phyloP scores from a whole-genome alignment of 306 rosid genomes.

The Quercus berberidifolia region DNA sequence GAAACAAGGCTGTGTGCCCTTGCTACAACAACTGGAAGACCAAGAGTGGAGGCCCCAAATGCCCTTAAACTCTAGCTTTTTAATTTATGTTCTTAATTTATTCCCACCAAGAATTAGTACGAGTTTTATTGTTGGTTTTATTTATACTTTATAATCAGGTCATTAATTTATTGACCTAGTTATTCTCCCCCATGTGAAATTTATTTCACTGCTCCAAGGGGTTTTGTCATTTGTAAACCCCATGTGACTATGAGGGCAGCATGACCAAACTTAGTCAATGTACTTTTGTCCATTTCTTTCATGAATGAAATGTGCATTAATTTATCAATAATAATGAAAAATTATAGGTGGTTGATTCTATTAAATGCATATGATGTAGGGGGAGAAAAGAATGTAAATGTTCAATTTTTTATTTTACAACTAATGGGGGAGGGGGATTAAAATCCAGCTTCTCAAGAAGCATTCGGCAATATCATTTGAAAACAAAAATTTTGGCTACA shows the following conservation, averaged over 20 bases:
- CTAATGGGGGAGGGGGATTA: too few species aligned
- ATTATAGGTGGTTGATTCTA: background rate
- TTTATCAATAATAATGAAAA: background rate
- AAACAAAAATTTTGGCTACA: too few species aligned
- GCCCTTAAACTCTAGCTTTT: conserved; percentile 32
- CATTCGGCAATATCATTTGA: too few species aligned
- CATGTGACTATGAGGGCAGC: background rate
- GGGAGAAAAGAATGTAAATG: too few species aligned
- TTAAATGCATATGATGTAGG: background rate
- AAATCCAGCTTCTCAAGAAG: too few species aligned
- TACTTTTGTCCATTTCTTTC: background rate
- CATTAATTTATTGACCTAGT: background rate
- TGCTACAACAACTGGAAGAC: conserved; percentile 73
- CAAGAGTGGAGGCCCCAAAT: conserved; percentile 60
- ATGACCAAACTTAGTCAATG: background rate
- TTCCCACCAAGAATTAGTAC: conserved; percentile 9
- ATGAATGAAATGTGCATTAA: background rate
- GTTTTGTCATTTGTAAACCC: background rate
- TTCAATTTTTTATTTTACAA: too few species aligned
- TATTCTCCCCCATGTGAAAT: background rate
- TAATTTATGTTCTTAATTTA: background rate
- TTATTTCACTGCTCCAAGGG: background rate
- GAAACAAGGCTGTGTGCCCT: conserved; percentile 56
- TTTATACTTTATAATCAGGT: background rate
- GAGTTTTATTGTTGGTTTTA: background rate